Evolutionary conservation across 2,329 filamentous ascomycete species (phyloP).

Genomic region (Fusarium succisae): DNA sequence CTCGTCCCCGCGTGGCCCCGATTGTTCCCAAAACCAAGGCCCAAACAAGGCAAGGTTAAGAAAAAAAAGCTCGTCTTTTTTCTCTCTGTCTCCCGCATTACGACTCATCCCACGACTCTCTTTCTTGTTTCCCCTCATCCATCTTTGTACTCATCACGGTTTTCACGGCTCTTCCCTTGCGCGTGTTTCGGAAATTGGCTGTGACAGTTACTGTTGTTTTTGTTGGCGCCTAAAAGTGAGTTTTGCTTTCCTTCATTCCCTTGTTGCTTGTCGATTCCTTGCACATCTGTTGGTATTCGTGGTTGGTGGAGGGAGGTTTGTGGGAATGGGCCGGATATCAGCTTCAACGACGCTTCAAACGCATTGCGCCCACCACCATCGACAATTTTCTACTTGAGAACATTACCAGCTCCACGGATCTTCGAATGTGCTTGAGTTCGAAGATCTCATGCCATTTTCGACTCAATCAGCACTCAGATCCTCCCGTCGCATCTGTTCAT

Average conservation of each 20-base stretch:
- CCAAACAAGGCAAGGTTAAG: conserved; percentile 47
- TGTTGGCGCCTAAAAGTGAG: conserved; percentile 65
- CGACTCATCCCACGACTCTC: conserved; percentile 48
- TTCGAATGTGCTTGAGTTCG: not conserved
- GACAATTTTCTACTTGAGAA: not conserved
- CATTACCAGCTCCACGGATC: not conserved
- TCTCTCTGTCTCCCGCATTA: conserved; percentile 43
- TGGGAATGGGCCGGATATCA: conserved; percentile 24
- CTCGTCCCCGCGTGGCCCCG: conserved; percentile 45
- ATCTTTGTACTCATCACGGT: conserved; percentile 50
- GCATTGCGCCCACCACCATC: conserved; percentile 14
- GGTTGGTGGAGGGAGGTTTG: conserved; percentile 30
- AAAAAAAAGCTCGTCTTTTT: conserved; percentile 50
- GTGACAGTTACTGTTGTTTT: conserved; percentile 57
- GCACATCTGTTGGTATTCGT: conserved; percentile 32
- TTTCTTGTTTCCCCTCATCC: conserved; percentile 47
- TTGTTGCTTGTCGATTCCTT: conserved; percentile 29
- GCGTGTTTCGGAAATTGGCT: conserved; percentile 57
- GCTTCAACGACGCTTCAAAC: conserved; percentile 8
- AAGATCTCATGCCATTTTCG: not conserved
- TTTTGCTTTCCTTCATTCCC: conserved; percentile 44
- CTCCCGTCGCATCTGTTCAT: not conserved
- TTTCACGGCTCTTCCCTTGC: conserved; percentile 58
- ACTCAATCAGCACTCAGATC: not conserved
- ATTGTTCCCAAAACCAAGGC: conserved; percentile 46